Evolutionary conservation across 257 asterid genomes (phyloP).

Genomic region (Solanum rostratum): DNA sequence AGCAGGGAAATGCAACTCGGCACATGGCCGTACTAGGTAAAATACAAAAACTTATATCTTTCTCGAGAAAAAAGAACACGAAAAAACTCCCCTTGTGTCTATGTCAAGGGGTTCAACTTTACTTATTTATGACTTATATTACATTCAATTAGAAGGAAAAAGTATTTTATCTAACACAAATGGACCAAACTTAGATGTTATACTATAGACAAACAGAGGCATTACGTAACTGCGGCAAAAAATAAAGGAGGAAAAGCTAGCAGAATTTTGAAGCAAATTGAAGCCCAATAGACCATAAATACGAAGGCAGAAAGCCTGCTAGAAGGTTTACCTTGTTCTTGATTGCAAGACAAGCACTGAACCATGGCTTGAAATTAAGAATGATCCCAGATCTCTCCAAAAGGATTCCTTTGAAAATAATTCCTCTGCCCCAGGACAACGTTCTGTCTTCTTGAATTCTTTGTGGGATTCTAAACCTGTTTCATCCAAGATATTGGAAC

Average conservation of each 20-base stretch:
- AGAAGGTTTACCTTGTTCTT: slow-evolving; percentile 43
- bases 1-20: neutral
- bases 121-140: neutral
- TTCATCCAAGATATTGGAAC: slow-evolving; percentile 12
- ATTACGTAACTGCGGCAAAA: neutral
- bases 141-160: neutral
- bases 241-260: neutral
- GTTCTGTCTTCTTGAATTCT: slow-evolving; percentile 7
- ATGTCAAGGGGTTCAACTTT: neutral
- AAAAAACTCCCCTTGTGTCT: neutral
- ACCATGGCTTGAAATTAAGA: slow-evolving; percentile 38
- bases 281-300: neutral
- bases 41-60: neutral
- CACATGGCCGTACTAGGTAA: neutral
- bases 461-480: slow-evolving; percentile 12
- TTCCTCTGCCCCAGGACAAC: slow-evolving; percentile 11
- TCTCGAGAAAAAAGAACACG: neutral
- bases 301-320: neutral
- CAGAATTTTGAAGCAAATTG: neutral
- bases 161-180: neutral
- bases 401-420: slow-evolving; percentile 41
- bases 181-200: neutral
- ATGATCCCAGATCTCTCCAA: slow-evolving; percentile 57
- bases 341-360: slow-evolving; percentile 37
- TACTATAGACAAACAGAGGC: neutral